phyloP scores from a whole-genome alignment of 176 grass and related monocot genomes.

The Lolium multiflorum region DNA sequence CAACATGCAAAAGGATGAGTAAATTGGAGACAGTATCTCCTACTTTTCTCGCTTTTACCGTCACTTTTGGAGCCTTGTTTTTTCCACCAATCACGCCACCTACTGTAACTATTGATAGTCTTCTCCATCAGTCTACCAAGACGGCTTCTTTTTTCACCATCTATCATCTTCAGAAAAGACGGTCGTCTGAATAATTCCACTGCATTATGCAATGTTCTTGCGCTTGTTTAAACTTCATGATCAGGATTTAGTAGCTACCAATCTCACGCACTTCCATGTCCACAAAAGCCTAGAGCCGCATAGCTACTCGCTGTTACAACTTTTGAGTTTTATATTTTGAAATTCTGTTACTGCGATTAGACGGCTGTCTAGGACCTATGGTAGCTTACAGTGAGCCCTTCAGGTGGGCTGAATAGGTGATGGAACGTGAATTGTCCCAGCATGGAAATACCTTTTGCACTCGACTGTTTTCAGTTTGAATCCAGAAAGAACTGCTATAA shows the following conservation, averaged over 20 bases:
- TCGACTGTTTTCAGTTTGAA: slow-evolving; percentile 47
- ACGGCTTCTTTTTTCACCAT: slow-evolving; percentile 5
- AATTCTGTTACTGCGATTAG: slow-evolving; percentile 32
- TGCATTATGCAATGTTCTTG: background rate
- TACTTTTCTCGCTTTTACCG: slow-evolving; percentile 55
- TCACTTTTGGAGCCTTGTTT: slow-evolving; percentile 57
- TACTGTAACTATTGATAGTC: slow-evolving; percentile 17
- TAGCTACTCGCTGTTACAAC: background rate
- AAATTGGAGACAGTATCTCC: slow-evolving; percentile 46
- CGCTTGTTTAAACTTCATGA: background rate
- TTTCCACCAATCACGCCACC: slow-evolving; percentile 48
- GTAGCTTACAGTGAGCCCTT: slow-evolving; percentile 19
- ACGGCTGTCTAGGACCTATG: slow-evolving; percentile 3
- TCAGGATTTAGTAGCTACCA: background rate
- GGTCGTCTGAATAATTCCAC: background rate
- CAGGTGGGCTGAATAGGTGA: slow-evolving; percentile 21
- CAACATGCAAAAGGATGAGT: slow-evolving; percentile 34
- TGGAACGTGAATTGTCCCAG: slow-evolving; percentile 47
- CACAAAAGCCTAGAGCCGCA: background rate
- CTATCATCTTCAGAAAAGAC: background rate
- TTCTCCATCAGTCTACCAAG: background rate
- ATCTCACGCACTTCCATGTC: background rate
- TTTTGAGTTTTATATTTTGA: background rate
- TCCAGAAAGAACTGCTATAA: slow-evolving; percentile 23
- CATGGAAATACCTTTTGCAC: slow-evolving; percentile 43